Conservation (phyloP, 2,329 filamentous ascomycete genomes). For the Helotiales sp. region DNA sequence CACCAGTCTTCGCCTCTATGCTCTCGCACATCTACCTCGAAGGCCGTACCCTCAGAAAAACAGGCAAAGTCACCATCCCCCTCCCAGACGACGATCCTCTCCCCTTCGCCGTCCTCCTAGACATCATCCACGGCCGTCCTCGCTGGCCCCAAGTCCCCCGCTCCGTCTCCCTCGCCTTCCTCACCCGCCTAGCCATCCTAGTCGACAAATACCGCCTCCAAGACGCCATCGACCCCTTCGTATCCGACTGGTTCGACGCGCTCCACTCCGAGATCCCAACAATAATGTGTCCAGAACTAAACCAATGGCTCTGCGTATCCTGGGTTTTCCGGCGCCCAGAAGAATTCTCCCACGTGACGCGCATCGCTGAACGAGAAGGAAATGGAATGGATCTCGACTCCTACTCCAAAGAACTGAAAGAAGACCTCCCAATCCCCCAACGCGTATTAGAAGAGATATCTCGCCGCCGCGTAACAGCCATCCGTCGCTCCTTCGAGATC, state of each 20-base stretch:
- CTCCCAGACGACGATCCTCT: conserved; percentile 15
- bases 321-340: conserved; percentile 18
- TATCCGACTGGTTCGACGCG: conserved; percentile 10
- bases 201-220: conserved; percentile 32
- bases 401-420: conserved; percentile 7
- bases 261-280: conserved; percentile 6
- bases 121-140: conserved; percentile 3
- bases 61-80: conserved; percentile 10
- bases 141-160: conserved; percentile 20
- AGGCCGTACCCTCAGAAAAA: conserved; percentile 10
- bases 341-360: conserved; percentile 13
- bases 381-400: conserved; percentile 8
- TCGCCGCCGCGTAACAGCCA: conserved; percentile 17
- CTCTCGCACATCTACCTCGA: conserved; percentile 13
- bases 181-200: conserved; percentile 33
- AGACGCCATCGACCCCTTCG: neutral
- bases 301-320: conserved; percentile 18
- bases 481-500: conserved; percentile 30
- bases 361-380: conserved; percentile 11
- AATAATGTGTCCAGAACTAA: conserved; percentile 6
- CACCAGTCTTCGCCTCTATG: conserved; percentile 16
- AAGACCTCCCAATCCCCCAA: conserved; percentile 16
- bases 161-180: conserved; percentile 25
- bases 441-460: conserved; percentile 7
- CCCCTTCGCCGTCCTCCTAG: conserved; percentile 10